Evolutionary conservation across 1,284 basidiomycete species (phyloP).

Genomic region (Ustilago xerochloae): DNA sequence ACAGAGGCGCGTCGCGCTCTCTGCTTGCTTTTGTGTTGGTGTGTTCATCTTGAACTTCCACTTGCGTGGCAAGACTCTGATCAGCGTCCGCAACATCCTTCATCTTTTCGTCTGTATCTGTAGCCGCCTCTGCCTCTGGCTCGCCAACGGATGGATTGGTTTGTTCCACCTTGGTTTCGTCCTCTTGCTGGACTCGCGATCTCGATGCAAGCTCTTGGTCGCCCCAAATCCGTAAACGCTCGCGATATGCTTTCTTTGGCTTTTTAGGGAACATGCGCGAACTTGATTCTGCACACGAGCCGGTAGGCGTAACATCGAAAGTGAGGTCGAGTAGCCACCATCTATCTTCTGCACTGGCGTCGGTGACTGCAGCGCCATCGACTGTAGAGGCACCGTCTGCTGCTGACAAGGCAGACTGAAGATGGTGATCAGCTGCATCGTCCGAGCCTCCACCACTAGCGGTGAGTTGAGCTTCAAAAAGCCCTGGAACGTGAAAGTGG

Average conservation of each 20-base stretch:
- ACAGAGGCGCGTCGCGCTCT: constrained; percentile 44
- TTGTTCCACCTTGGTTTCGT: constrained; percentile 8
- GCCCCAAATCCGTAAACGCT: constrained; percentile 46
- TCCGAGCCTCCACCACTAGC: constrained; percentile 39
- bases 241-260: constrained; percentile 49
- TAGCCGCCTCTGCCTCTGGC: constrained; percentile 5
- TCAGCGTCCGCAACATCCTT: neutral
- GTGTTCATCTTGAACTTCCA: neutral
- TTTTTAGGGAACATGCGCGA: constrained; percentile 41
- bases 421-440: neutral
- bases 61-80: neutral
- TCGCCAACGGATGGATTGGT: constrained; percentile 2
- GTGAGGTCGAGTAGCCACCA: constrained; percentile 63
- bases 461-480: constrained; percentile 76
- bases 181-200: neutral
- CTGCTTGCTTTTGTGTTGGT: neutral
- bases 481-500: constrained; percentile 77
- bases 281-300: constrained; percentile 34
- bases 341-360: constrained; percentile 58
- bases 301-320: constrained; percentile 56
- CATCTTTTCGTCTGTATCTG: constrained; percentile 4
- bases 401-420: constrained; percentile 66
- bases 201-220: constrained; percentile 52
- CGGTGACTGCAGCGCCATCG: constrained; percentile 42
- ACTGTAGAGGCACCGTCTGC: constrained; percentile 70